Base-by-base conservation (phyloP, 208 protist genomes). In the Porcisia deanei region DNA sequence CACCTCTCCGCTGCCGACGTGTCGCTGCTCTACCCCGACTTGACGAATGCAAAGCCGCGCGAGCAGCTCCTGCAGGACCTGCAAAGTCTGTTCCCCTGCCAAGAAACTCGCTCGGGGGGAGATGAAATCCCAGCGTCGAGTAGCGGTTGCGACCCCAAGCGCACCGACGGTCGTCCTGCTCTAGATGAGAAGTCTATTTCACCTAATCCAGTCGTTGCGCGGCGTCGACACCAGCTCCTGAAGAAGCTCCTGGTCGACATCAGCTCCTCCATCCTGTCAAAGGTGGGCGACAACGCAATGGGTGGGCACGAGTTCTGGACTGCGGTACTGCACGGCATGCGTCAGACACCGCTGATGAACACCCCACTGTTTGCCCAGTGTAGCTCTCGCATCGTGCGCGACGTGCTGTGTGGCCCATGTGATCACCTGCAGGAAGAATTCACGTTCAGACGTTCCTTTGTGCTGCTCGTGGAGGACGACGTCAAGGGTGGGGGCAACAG, bases 351-450 rank as follows among this genome's bases (percentile, higher is more conserved):
- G 25, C 54, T 93, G 12, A 59, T 70, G 3, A 52, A 81, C 16
- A 84, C 84, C 22, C 84, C 88, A 0, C 60, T 93, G 34, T 74
- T 93, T 45, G 59, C 71, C 5, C 76, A 85, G 73, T 93, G 86
- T 77, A 85, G 84, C 76, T 68, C 88, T 1, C 83, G 88, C 16
- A 80, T 88, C 39, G 71, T 91, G 57, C 78, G 75, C 2, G 81
- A 93, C 34, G 82, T 93, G 41, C 64, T 93, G 0, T 93, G 88
- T 43, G 71, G 82, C 7, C 58, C 67, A 4, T 74, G 73, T 71
- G 77, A 82, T 41, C 71, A 58, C 52, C 66, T 57, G 16, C 67
- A 68, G 25, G n/a, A 43, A 14, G 66, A 72, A 61, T 90, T 90
- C 72, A 71, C 76, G 49, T 88, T 86, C 59, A 34, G 71, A 20